These are phyloP conservation scores for Oehlia diaphana DNA, from an alignment of 192 early-diverging fungal species.

Conservation along the genomic window DNA sequence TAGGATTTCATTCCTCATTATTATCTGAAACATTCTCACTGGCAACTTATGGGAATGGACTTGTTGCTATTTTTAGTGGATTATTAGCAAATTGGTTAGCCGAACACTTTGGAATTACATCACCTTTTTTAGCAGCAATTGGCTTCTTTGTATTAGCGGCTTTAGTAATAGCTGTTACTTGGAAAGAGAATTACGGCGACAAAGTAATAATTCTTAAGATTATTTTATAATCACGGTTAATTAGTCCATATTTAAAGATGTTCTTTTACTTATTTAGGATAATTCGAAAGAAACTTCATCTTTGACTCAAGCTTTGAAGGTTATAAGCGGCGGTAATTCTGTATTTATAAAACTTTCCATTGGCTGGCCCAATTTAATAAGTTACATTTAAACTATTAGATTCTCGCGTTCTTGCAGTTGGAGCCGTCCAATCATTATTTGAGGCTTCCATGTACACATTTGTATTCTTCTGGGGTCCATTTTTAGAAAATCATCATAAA, in stretches of 20 bases:
- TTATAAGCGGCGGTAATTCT: background rate
- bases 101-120: slow-evolving; percentile 50
- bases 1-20: slow-evolving; percentile 53
- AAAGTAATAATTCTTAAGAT: slow-evolving; percentile 28
- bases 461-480: slow-evolving; percentile 60
- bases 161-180: slow-evolving; percentile 50
- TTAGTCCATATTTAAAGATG: background rate
- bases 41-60: slow-evolving; percentile 66
- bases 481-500: slow-evolving; percentile 39
- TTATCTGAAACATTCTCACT: slow-evolving; percentile 65
- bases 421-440: slow-evolving; percentile 61
- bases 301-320: background rate
- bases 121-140: slow-evolving; percentile 65
- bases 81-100: slow-evolving; percentile 65
- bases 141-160: slow-evolving; percentile 49
- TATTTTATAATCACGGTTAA: background rate
- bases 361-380: background rate
- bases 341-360: too few species aligned
- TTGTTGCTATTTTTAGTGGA: slow-evolving; percentile 68
- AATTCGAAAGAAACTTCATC: background rate
- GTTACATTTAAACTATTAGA: slow-evolving; percentile 33
- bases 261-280: background rate
- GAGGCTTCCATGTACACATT: slow-evolving; percentile 68
- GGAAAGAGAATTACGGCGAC: slow-evolving; percentile 77
- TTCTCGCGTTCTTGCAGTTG: slow-evolving; percentile 50